Evolutionary conservation across 345 rosid species (phyloP).

Genomic region (Populus davidiana): DNA sequence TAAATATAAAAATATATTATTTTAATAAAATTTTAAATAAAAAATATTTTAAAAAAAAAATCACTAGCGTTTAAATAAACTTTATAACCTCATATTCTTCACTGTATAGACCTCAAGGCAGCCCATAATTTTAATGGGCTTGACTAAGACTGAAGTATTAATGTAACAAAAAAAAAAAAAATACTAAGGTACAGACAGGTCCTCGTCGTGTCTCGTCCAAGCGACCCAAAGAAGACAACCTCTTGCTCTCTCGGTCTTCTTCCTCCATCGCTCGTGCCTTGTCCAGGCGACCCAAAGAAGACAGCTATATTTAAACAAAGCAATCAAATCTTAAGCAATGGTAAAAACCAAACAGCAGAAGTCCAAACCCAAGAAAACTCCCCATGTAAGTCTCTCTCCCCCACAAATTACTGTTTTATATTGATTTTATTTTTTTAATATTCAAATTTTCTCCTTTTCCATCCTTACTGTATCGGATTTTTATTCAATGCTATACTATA

Average conservation of each 20-base stretch:
- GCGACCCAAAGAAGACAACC: too few relatives aligned
- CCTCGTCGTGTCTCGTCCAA: too few relatives aligned
- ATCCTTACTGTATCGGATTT: background rate
- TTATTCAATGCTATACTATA: background rate
- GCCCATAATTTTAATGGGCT: background rate
- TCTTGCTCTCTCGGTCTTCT: too few relatives aligned
- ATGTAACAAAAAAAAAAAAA: background rate
- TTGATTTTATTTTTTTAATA: too few relatives aligned
- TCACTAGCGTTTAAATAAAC: too few relatives aligned
- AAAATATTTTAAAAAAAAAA: too few relatives aligned
- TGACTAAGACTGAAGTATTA: background rate
- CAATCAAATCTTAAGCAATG: slow-evolving; percentile 32
- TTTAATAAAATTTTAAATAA: too few relatives aligned
- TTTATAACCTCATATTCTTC: too few relatives aligned
- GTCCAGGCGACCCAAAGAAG: too few relatives aligned
- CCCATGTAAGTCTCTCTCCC: slow-evolving; percentile 36
- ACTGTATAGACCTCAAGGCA: too few relatives aligned
- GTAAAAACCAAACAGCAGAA: slow-evolving; percentile 72
- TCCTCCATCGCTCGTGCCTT: background rate
- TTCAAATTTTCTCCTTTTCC: background rate
- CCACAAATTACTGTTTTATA: background rate
- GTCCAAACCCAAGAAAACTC: slow-evolving; percentile 56
- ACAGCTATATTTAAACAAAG: background rate
- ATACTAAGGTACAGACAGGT: too few relatives aligned
- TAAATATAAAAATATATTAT: too few relatives aligned